A percentile compares a stretch with the other conserved stretches of the same genome.
Conservation (phyloP, 495 filamentous ascomycete genomes). For the Cercophora sp. region DNA sequence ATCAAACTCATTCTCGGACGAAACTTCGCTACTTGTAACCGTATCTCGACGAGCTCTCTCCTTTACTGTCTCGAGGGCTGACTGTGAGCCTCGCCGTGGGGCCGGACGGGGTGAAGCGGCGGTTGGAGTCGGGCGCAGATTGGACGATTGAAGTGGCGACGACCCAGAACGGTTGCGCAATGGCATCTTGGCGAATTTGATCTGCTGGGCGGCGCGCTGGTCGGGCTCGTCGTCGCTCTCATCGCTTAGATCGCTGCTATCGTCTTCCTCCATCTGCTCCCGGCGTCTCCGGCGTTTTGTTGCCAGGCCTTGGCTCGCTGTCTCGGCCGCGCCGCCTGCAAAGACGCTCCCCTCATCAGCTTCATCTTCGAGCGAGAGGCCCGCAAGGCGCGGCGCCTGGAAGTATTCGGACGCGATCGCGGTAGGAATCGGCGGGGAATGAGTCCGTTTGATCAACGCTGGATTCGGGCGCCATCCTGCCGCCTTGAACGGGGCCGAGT, state of each 20-base stretch:
- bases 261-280: conserved; percentile 87
- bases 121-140: conserved; percentile 41
- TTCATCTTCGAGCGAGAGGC: conserved; percentile 64
- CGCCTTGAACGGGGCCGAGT: conserved; percentile 90
- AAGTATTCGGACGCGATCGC: conserved; percentile 90
- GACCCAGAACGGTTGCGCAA: conserved; percentile 81
- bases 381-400: conserved; percentile 56
- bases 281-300: conserved; percentile 56
- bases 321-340: conserved; percentile 69
- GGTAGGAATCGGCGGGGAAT: conserved; percentile 94
- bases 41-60: conserved; percentile 77
- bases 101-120: conserved; percentile 31
- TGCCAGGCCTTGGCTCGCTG: conserved; percentile 61
- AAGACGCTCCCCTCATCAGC: conserved; percentile 78
- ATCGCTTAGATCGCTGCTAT: conserved; percentile 94
- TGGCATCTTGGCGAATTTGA: conserved; percentile 93
- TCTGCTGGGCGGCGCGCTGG: conserved; percentile 64
- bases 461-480: conserved; percentile 85
- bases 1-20: conserved; percentile 83
- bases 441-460: conserved; percentile 77
- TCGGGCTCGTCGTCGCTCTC: conserved; percentile 92
- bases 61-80: conserved; percentile 68
- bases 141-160: conserved; percentile 69
- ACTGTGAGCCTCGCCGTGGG: conserved; percentile 66
- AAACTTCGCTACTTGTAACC: conserved; percentile 86